Evolutionary conservation across 2,329 filamentous ascomycete species (phyloP).

Genomic region (Penicillium sp.): DNA sequence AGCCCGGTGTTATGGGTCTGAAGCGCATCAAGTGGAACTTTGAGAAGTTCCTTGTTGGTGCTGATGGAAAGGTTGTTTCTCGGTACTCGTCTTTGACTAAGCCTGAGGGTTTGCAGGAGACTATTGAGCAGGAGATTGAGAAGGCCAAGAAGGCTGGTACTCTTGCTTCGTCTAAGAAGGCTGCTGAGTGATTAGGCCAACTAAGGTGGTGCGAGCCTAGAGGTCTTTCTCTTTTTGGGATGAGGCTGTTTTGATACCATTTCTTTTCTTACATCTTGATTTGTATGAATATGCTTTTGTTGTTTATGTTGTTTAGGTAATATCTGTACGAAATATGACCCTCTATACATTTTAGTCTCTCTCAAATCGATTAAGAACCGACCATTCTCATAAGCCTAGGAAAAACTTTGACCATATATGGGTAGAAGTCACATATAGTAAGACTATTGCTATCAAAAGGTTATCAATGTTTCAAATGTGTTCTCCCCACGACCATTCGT

Average conservation of each 20-base stretch:
- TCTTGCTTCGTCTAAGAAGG: conserved; percentile 24
- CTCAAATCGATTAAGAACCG: background rate
- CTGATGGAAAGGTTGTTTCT: conserved; percentile 80
- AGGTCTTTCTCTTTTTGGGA: background rate
- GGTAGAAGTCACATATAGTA: background rate
- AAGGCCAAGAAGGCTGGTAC: conserved; percentile 48
- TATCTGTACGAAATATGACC: background rate
- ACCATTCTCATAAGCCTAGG: background rate
- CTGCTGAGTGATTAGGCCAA: conserved; percentile 20
- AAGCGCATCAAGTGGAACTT: conserved; percentile 99
- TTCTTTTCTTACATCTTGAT: background rate
- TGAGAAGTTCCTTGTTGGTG: conserved; percentile 92
- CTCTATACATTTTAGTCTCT: background rate
- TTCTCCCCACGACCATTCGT: background rate
- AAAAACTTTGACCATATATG: background rate
- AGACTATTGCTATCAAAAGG: background rate
- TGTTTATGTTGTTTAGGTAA: background rate
- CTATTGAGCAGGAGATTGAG: conserved; percentile 73
- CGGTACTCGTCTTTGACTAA: conserved; percentile 88
- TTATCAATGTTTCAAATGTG: background rate
- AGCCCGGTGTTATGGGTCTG: conserved; percentile 81
- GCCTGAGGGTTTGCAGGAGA: conserved; percentile 75
- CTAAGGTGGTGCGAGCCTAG: conserved; percentile 23
- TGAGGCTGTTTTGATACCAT: background rate
- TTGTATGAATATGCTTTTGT: background rate